Evolutionary conservation across 371 early-diverging fungal genomes (phyloP).

Genomic region (Parasitella parasitica): DNA sequence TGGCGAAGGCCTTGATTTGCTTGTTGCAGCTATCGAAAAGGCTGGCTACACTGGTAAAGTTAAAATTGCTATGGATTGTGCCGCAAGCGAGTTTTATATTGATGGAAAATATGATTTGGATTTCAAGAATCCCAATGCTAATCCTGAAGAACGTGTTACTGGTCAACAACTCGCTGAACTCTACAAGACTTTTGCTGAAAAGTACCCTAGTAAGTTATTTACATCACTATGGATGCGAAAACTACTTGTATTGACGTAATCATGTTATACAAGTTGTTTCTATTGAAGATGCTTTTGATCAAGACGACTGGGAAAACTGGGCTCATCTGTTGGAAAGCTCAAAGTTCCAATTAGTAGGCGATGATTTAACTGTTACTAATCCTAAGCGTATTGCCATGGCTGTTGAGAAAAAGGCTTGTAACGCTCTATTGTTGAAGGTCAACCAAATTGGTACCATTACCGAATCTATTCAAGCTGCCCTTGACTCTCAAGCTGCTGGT

Average conservation of each 20-base stretch:
- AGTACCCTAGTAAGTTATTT: constrained; percentile 79
- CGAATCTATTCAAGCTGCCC: constrained; percentile 88
- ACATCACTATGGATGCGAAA: neutral
- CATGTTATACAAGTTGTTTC: constrained; percentile 66
- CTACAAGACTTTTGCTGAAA: constrained; percentile 81
- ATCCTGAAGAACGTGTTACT: constrained; percentile 69
- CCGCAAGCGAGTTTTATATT: constrained; percentile 97
- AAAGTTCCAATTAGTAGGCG: constrained; percentile 95
- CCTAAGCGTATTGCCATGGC: constrained; percentile 90
- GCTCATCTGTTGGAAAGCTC: constrained; percentile 69
- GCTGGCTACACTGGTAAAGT: constrained; percentile 95
- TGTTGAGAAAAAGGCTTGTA: constrained; percentile 94
- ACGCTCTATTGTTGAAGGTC: constrained; percentile 96
- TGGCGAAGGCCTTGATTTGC: constrained; percentile 94
- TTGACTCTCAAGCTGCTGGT: constrained; percentile 73
- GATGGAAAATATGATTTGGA: constrained; percentile 96
- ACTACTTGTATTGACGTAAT: neutral
- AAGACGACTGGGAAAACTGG: constrained; percentile 98
- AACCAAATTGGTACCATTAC: constrained; percentile 99
- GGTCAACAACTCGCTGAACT: constrained; percentile 83
- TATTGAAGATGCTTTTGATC: constrained; percentile 99
- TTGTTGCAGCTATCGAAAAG: constrained; percentile 85
- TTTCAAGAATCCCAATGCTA: constrained; percentile 93
- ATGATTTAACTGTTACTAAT: constrained; percentile 99
- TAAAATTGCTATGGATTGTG: constrained; percentile 98